Percentiles rank a stretch among this genome's conserved stretches.
These are phyloP conservation scores for Vaccinium macrocarpon DNA, from an alignment of 148 eudicot species.

Conservation along the genomic window DNA sequence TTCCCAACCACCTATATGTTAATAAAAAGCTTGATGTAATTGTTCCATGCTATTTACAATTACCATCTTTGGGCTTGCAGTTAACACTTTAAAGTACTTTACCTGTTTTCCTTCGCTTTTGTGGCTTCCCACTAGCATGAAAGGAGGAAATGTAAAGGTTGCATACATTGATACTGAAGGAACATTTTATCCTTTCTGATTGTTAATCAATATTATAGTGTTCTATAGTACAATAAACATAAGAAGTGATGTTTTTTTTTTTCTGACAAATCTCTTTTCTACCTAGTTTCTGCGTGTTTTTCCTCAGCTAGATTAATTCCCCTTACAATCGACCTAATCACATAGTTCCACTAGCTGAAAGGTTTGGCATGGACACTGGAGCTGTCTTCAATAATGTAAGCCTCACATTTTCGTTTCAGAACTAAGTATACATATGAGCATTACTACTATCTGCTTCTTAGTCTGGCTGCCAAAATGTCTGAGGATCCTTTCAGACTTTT, in stretches of 20 bases:
- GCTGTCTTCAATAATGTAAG: conserved; percentile 93
- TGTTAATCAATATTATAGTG: conserved; percentile 2
- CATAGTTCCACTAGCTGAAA: conserved; percentile 92
- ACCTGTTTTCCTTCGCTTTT: not conserved
- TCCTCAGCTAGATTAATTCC: conserved; percentile 29
- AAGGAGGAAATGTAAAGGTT: conserved; percentile 92
- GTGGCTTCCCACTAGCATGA: conserved; percentile 89
- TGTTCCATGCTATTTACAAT: not conserved
- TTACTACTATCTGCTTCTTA: conserved; percentile 91
- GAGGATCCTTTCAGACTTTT: conserved; percentile 91
- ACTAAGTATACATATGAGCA: conserved; percentile 65
- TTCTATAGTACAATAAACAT: not conserved
- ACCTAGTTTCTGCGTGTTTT: not conserved
- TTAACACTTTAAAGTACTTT: not conserved
- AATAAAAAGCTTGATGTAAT: not conserved
- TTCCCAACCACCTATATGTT: not conserved
- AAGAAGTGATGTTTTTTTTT: not conserved
- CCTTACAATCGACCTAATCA: conserved; percentile 85
- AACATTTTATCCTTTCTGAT: conserved; percentile 66
- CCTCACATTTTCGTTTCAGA: not conserved
- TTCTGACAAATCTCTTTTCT: not conserved
- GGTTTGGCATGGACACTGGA: conserved; percentile 96
- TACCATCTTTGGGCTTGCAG: not conserved
- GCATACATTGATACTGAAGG: conserved; percentile 98
- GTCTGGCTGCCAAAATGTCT: conserved; percentile 95